Conservation (phyloP, 495 filamentous ascomycete genomes). For the Tetracladium marchalianum region DNA sequence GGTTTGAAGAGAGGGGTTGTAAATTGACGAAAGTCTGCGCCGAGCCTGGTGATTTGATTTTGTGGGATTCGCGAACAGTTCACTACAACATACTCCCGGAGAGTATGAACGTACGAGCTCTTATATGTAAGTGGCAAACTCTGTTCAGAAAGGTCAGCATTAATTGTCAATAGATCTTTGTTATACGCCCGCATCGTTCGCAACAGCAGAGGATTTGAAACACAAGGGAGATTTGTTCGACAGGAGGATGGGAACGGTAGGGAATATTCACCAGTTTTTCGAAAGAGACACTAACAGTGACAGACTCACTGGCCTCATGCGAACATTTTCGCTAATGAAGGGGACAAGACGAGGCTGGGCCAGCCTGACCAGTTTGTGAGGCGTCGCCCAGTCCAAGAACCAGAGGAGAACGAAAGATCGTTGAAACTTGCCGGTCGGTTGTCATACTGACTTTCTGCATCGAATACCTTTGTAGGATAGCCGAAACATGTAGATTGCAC, state of each 20-base stretch:
- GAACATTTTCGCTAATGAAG: slow-evolving; percentile 16
- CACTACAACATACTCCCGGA: slow-evolving; percentile 22
- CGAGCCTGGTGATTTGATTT: slow-evolving; percentile 31
- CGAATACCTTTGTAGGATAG: too few species aligned
- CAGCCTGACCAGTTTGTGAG: slow-evolving; percentile 5
- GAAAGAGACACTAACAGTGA: not conserved
- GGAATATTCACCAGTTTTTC: not conserved
- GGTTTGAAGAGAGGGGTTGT: slow-evolving; percentile 24
- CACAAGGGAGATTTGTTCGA: slow-evolving; percentile 29
- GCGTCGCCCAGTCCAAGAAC: slow-evolving; percentile 7
- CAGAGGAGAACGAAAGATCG: slow-evolving; percentile 1
- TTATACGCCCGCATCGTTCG: slow-evolving; percentile 28
- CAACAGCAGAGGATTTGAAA: slow-evolving; percentile 21
- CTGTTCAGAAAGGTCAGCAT: slow-evolving; percentile 22
- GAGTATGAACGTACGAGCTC: not conserved
- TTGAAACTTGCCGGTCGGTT: slow-evolving; percentile 5
- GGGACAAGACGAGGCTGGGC: slow-evolving; percentile 2
- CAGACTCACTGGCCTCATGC: slow-evolving; percentile 36
- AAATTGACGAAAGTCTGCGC: slow-evolving; percentile 27
- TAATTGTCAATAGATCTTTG: slow-evolving; percentile 29
- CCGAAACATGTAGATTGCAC: too few species aligned
- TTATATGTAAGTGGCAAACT: slow-evolving; percentile 5
- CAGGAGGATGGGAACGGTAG: slow-evolving; percentile 20
- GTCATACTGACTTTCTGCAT: too few species aligned
- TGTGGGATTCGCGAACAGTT: slow-evolving; percentile 33